Conservation (phyloP, 1,139 yeast species). For the Diutina siamensis region DNA sequence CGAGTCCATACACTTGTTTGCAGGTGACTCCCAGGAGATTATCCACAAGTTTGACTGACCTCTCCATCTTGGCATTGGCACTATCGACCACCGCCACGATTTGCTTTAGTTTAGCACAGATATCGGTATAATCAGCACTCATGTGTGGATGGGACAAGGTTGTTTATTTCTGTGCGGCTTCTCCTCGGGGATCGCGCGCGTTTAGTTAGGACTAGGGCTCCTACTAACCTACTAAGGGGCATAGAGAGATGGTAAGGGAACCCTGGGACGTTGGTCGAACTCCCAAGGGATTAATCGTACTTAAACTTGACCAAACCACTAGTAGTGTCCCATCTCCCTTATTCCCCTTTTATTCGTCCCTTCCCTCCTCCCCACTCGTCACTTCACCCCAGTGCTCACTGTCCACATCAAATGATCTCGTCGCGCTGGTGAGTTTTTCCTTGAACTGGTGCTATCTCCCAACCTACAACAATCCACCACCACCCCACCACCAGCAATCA, state of each 20-base stretch:
- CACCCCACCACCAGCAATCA: neutral
- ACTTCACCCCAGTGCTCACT: too few relatives aligned
- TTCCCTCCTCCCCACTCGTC: neutral
- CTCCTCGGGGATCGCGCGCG: too few relatives aligned
- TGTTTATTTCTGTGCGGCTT: neutral
- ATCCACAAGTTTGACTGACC: neutral
- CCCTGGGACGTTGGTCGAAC: too few relatives aligned
- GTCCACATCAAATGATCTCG: too few relatives aligned
- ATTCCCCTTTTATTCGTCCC: neutral
- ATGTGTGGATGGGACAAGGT: neutral
- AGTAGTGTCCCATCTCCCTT: too few relatives aligned
- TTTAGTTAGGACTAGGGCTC: too few relatives aligned
- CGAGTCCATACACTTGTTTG: neutral
- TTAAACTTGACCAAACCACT: too few relatives aligned
- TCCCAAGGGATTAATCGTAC: too few relatives aligned
- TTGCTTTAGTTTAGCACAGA: neutral
- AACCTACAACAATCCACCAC: too few relatives aligned
- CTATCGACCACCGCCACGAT: neutral
- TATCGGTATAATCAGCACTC: neutral
- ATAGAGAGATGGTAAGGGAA: neutral
- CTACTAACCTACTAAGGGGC: too few relatives aligned
- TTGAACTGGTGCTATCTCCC: too few relatives aligned
- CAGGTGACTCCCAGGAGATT: neutral
- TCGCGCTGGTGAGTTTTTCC: too few relatives aligned
- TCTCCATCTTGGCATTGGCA: neutral